Percentiles rank a stretch among this genome's conserved stretches.
phyloP scores from a whole-genome alignment of 2,329 filamentous ascomycete species.

The Cryoendolithus antarcticus region DNA sequence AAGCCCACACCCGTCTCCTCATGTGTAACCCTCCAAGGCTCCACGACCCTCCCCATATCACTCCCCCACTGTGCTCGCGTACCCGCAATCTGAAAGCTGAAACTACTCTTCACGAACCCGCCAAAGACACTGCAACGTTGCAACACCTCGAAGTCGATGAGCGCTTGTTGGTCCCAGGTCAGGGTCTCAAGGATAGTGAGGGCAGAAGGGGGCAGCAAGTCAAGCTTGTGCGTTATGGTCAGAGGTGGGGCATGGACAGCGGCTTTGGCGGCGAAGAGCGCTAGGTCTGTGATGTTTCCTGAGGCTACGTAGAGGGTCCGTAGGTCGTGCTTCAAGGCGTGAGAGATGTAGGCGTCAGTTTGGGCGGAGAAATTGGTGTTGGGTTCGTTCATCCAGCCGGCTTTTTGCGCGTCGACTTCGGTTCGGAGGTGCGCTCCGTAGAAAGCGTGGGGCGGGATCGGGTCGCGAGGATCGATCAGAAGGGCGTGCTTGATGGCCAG shows the following conservation, averaged over 20 bases:
- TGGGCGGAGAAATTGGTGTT: conserved; percentile 25
- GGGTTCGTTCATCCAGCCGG: conserved; percentile 17
- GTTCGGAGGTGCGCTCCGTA: conserved; percentile 29
- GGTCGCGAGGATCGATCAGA: conserved; percentile 16
- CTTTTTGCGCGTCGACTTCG: conserved; percentile 23
- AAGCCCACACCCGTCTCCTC: conserved; percentile 13
- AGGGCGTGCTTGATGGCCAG: conserved; percentile 13
- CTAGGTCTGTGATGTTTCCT: conserved; percentile 27
- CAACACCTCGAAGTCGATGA: conserved; percentile 41
- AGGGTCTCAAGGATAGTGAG: conserved; percentile 24
- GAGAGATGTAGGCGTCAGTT: conserved; percentile 25
- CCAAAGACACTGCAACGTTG: conserved; percentile 32
- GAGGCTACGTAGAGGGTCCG: conserved; percentile 33
- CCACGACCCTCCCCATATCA: conserved; percentile 13
- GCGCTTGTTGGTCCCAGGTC: conserved; percentile 37
- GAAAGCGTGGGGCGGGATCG: conserved; percentile 20
- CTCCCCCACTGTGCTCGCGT: conserved; percentile 24
- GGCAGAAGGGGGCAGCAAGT: conserved; percentile 30
- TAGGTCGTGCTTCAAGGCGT: conserved; percentile 19
- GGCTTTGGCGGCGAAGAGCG: conserved; percentile 26
- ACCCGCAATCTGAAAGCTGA: conserved; percentile 37
- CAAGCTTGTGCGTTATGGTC: conserved; percentile 31
- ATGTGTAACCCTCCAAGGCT: conserved; percentile 16
- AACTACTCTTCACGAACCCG: conserved; percentile 34
- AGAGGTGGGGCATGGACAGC: conserved; percentile 20